phyloP scores from a whole-genome alignment of 179 eudicot species.

The Spinacia oleracea region DNA sequence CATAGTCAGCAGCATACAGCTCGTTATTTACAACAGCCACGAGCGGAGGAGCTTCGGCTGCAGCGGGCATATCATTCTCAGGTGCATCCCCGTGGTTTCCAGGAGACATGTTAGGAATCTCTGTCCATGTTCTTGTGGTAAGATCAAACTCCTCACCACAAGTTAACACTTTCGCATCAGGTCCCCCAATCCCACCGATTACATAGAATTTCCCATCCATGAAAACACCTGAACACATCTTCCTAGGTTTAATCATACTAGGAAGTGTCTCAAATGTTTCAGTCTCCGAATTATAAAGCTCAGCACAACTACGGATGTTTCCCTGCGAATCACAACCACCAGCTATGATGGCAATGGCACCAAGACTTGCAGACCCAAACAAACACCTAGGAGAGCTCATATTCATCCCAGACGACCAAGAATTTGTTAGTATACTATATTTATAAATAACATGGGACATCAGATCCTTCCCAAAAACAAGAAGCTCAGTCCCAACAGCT shows the following conservation, averaged over 20 bases:
- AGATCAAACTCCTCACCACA: conserved; percentile 85
- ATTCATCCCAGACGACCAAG: conserved; percentile 70
- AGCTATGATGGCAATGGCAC: conserved; percentile 74
- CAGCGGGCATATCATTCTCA: conserved; percentile 46
- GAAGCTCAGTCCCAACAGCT: conserved; percentile 88
- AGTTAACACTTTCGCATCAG: conserved; percentile 44
- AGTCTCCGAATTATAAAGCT: conserved; percentile 76
- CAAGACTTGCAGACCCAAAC: conserved; percentile 86
- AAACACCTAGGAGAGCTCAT: conserved; percentile 79
- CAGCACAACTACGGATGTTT: conserved; percentile 54
- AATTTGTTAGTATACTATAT: conserved; percentile 67
- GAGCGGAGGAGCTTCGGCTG: conserved; percentile 82
- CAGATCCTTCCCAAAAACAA: conserved; percentile 71
- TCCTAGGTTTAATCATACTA: conserved; percentile 65
- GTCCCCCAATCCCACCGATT: conserved; percentile 76
- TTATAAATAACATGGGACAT: conserved; percentile 58
- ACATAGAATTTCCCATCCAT: conserved; percentile 87
- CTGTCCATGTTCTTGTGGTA: conserved; percentile 58
- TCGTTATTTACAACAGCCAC: conserved; percentile 87
- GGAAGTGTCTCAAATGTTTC: conserved; percentile 66
- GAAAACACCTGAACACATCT: conserved; percentile 83
- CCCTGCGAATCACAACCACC: conserved; percentile 80
- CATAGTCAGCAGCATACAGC: conserved; percentile 82
- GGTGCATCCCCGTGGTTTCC: conserved; percentile 40
- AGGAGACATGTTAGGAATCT: conserved; percentile 73